Conservation (phyloP, 2,329 filamentous ascomycete species). For the Fusarium sterilihyphosum region DNA sequence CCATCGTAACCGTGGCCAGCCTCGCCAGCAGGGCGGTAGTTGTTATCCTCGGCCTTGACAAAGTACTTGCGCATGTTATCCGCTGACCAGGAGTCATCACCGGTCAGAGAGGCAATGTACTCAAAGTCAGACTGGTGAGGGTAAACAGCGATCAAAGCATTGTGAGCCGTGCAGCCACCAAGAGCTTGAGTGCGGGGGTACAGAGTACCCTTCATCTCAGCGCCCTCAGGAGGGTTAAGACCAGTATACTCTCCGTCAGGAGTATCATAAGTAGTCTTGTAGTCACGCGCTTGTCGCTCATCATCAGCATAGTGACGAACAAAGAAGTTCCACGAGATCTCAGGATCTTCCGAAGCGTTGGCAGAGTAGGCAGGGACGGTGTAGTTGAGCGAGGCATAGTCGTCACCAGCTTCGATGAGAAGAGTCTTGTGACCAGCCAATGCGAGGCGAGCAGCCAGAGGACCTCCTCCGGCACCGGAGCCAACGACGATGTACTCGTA, state of each 20-base stretch:
- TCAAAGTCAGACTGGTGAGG: slow-evolving; percentile 70
- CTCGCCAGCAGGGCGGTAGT: slow-evolving; percentile 50
- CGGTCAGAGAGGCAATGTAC: slow-evolving; percentile 65
- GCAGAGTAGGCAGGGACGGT: slow-evolving; percentile 64
- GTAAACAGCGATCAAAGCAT: slow-evolving; percentile 67
- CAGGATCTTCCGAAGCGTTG: slow-evolving; percentile 63
- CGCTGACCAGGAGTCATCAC: slow-evolving; percentile 67
- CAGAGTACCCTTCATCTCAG: slow-evolving; percentile 55
- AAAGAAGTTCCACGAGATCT: slow-evolving; percentile 70
- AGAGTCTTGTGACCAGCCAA: slow-evolving; percentile 68
- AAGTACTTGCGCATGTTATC: slow-evolving; percentile 70
- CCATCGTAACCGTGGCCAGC: slow-evolving; percentile 36
- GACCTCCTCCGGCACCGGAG: slow-evolving; percentile 68
- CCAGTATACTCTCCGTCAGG: slow-evolving; percentile 62
- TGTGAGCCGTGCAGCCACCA: slow-evolving; percentile 66
- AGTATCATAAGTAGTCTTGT: slow-evolving; percentile 67
- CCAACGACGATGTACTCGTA: slow-evolving; percentile 71
- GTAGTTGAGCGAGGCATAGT: slow-evolving; percentile 62
- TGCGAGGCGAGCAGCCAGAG: slow-evolving; percentile 67
- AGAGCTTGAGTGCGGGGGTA: slow-evolving; percentile 60
- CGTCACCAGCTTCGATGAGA: slow-evolving; percentile 70
- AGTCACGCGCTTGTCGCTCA: slow-evolving; percentile 62
- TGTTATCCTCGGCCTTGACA: slow-evolving; percentile 64
- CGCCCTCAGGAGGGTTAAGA: slow-evolving; percentile 51
- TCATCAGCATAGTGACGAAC: slow-evolving; percentile 69